A percentile compares a stretch with the other conserved stretches of the same genome.
These are phyloP conservation scores for Bipolaris gigantea DNA, from an alignment of 2,329 filamentous ascomycete species.

Conservation along the genomic window DNA sequence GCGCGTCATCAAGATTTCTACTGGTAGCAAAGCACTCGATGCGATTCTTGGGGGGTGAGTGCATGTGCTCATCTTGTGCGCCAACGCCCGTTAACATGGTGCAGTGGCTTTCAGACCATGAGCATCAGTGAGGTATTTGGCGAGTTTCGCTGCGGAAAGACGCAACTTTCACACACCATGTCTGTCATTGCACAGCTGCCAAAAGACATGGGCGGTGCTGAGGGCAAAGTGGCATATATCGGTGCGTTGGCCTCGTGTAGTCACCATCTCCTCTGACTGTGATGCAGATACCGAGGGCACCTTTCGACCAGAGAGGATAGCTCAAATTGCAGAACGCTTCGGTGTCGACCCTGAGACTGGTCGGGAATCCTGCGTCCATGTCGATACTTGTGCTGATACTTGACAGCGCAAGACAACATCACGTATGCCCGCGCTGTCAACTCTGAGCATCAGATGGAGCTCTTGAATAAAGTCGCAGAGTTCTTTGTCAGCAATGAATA, in stretches of 20 bases:
- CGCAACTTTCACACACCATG: conserved; percentile 70
- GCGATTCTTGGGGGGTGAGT: conserved; percentile 63
- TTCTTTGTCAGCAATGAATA: conserved; percentile 66
- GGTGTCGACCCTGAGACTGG: conserved; percentile 50
- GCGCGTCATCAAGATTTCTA: conserved; percentile 66
- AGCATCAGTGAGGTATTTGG: conserved; percentile 68
- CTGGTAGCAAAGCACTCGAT: conserved; percentile 70
- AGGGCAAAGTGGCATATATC: conserved; percentile 71
- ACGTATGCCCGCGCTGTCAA: conserved; percentile 66
- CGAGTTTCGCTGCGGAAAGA: conserved; percentile 68
- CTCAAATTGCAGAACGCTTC: conserved; percentile 68
- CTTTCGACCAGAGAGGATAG: conserved; percentile 67
- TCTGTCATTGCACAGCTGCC: conserved; percentile 64
- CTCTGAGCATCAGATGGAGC: conserved; percentile 66
- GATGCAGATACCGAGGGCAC: conserved; percentile 46
- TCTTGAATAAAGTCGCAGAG: conserved; percentile 62
- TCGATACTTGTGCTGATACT: conserved; percentile 53
- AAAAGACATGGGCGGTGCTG: conserved; percentile 65
- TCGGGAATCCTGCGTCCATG: conserved; percentile 1
- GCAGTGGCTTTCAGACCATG: conserved; percentile 68
- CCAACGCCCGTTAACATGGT: conserved; percentile 11
- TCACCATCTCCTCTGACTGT: conserved; percentile 7
- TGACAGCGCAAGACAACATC: conserved; percentile 67
- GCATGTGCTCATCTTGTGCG: not conserved
- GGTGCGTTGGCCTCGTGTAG: conserved; percentile 42